Evolutionary conservation across 805 yeast genomes (phyloP), one percentile per base, ranked within the genome.

Genomic region (Lipomyces mesembrius): DNA sequence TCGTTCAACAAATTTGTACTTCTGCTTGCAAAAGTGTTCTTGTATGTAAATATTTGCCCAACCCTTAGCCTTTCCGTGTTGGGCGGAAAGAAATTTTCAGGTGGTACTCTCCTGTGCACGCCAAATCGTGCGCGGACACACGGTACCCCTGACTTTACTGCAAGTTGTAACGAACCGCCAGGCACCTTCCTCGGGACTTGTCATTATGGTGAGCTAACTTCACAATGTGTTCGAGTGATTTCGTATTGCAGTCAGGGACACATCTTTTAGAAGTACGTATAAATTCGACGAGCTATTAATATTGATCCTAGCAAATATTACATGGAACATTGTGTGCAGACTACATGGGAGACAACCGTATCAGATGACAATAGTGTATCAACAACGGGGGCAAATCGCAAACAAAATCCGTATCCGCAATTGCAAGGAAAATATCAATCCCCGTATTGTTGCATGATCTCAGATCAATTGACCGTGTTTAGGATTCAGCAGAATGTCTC

Each of bases 401-500:
- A 12, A 43, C 8, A 22, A 5, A 9, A n/a, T 43, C 20, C 3
- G 22, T n/a, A 43, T 43, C 22, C 49, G 3, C 11, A 43, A 43
- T 35, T 35, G 9, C 39, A 35, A 35, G 2, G 12, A 14, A n/a
- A 17, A 17, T 8, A 17, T 5, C 49, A 5, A 43, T 43, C 22
- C 3, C 49, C 2, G 3, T 43, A 43, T 17, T 17, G 49, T n/a
- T 43, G 14, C 49, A 43, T 43, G 12, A 6, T 17, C 49, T 43
- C 20, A 43, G n/a, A 37, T 12, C 17, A n/a, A 43, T n/a, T 43
- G 49, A 43, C 3, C 49, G 49, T 17, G 22, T n/a, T 43, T 43
- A 43, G 49, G 35, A n/a, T n/a, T 54, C 22, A 54, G 20, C 57
- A 54, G 57, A n/a, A 54, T 54, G 57, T n/a, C 20, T 54, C 37